These are phyloP conservation scores for Stentor coeruleus DNA, from an alignment of 73 alveolate genomes.

Conservation along the genomic window DNA sequence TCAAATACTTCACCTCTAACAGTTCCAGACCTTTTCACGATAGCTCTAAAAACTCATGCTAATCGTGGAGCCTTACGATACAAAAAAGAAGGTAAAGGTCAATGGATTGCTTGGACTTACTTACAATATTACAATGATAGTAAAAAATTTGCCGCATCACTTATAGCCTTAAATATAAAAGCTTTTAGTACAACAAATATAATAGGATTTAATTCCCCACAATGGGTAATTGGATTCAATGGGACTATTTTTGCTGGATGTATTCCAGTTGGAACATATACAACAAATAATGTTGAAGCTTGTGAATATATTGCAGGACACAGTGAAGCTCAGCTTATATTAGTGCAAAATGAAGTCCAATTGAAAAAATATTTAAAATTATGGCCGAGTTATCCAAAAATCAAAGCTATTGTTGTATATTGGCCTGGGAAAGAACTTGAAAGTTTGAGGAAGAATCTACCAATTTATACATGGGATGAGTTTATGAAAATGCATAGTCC, in stretches of 20 bases:
- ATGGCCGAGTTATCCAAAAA: conserved; percentile 39
- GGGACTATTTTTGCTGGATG: conserved; percentile 69
- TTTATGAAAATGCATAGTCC: conserved; percentile 32
- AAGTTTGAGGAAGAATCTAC: background rate
- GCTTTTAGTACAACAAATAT: conserved; percentile 59
- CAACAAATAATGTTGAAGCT: conserved; percentile 81
- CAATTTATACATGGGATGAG: conserved; percentile 53
- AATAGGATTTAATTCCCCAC: conserved; percentile 80
- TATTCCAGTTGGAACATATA: conserved; percentile 73
- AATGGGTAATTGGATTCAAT: conserved; percentile 70
- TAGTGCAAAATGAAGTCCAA: conserved; percentile 61
- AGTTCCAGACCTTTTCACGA: conserved; percentile 22
- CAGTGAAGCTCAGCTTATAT: conserved; percentile 62
- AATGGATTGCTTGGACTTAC: conserved; percentile 52
- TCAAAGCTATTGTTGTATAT: conserved; percentile 55
- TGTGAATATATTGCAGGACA: conserved; percentile 71
- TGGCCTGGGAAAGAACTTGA: conserved; percentile 25
- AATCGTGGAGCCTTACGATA: conserved; percentile 50
- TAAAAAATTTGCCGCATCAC: conserved; percentile 62
- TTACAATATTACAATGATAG: conserved; percentile 46
- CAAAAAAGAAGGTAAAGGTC: conserved; percentile 41
- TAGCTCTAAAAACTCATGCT: background rate
- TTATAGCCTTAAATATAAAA: conserved; percentile 56
- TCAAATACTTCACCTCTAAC: conserved; percentile 41
- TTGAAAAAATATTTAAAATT: conserved; percentile 47